Evolutionary conservation across 192 early-diverging fungal species (phyloP).

Genomic region (Gryganskiella cystojenkinii): DNA sequence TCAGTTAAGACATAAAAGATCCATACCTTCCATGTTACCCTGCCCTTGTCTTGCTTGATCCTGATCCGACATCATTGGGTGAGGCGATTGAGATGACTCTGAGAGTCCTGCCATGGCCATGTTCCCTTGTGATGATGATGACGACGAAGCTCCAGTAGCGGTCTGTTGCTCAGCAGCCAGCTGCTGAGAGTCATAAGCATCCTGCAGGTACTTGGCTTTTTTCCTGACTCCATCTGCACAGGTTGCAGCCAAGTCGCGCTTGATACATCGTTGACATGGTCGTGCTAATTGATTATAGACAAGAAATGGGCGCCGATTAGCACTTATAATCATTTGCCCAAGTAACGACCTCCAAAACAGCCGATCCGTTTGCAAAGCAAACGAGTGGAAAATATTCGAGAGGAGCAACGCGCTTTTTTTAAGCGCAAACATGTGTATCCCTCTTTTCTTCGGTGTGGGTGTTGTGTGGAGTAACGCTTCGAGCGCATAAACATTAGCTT

Average conservation of each 20-base stretch:
- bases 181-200: conserved; percentile 60
- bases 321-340: background rate
- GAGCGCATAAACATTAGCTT: conserved; percentile 1
- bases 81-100: conserved; percentile 2
- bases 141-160: too few species aligned
- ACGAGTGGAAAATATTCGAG: too few species aligned
- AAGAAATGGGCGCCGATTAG: conserved; percentile 7
- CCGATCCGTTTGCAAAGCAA: too few species aligned
- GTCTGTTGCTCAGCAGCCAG: conserved; percentile 36
- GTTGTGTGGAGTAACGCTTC: background rate
- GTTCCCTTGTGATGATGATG: conserved; percentile 11
- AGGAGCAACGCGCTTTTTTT: too few species aligned
- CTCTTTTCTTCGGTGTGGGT: background rate
- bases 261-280: conserved; percentile 90
- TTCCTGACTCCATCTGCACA: conserved; percentile 90
- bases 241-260: conserved; percentile 75
- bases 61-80: conserved; percentile 21
- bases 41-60: conserved; percentile 22
- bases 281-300: conserved; percentile 65
- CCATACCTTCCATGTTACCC: conserved; percentile 29
- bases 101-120: conserved; percentile 6
- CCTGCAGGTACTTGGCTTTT: conserved; percentile 92
- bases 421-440: conserved; percentile 32
- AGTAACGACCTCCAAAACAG: background rate
- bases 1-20: background rate